A percentile compares a stretch with the other conserved stretches of the same genome.
Evolutionary conservation across 305 asterid genomes (phyloP).

Genomic region (Fraxinus xanthoxyloides): DNA sequence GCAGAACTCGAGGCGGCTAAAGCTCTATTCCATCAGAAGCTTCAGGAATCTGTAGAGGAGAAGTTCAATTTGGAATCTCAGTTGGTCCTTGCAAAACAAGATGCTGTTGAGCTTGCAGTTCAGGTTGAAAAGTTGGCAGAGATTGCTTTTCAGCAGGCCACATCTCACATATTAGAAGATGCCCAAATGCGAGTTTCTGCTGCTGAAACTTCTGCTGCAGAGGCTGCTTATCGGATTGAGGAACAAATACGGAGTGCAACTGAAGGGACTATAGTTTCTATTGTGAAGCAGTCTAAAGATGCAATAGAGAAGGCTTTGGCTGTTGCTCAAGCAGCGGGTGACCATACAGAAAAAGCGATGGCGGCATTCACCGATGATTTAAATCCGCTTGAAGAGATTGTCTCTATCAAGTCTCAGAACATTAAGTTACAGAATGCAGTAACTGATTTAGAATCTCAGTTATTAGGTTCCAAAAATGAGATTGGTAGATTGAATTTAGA

Average conservation of each 20-base stretch:
- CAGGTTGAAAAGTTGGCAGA: constrained; percentile 45
- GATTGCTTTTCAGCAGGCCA: constrained; percentile 43
- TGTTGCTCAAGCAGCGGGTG: constrained; percentile 37
- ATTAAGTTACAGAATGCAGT: constrained; percentile 31
- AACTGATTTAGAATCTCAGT: constrained; percentile 31
- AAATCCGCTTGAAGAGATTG: constrained; percentile 30
- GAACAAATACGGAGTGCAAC: constrained; percentile 36
- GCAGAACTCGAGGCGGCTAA: constrained; percentile 43
- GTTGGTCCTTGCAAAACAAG: constrained; percentile 43
- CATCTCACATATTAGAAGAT: constrained; percentile 43
- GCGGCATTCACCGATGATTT: constrained; percentile 29
- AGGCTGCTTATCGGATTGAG: constrained; percentile 39
- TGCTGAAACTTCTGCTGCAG: constrained; percentile 43
- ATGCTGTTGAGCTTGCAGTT: constrained; percentile 48
- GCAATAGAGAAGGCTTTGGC: constrained; percentile 43
- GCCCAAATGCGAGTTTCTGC: constrained; percentile 39
- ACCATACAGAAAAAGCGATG: constrained; percentile 33
- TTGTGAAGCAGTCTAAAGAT: constrained; percentile 37
- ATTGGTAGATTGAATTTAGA: constrained; percentile 31
- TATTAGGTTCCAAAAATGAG: constrained; percentile 24
- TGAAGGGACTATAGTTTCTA: constrained; percentile 32
- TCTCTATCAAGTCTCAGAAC: constrained; percentile 28
- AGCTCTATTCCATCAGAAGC: constrained; percentile 34
- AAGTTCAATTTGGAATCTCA: constrained; percentile 36
- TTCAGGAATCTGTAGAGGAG: constrained; percentile 35